These are phyloP conservation scores for Bryoglossum gracile DNA, from an alignment of 495 filamentous ascomycete genomes.

Conservation along the genomic window DNA sequence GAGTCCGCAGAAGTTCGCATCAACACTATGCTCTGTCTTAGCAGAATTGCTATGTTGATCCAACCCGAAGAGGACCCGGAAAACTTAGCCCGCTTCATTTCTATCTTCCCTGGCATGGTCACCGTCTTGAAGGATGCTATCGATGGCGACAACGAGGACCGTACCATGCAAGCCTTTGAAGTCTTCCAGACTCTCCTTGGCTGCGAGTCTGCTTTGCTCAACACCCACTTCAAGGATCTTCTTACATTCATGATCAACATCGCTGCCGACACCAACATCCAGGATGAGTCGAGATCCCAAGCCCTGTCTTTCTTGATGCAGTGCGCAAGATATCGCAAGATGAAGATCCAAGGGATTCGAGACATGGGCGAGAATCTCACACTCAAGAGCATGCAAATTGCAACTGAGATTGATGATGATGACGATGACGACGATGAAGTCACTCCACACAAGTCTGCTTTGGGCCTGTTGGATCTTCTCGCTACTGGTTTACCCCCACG, in stretches of 20 bases:
- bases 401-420: slow-evolving; percentile 68
- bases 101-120: slow-evolving; percentile 81
- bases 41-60: slow-evolving; percentile 78
- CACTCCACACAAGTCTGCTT: slow-evolving; percentile 78
- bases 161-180: slow-evolving; percentile 82
- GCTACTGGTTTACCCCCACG: slow-evolving; percentile 81
- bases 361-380: slow-evolving; percentile 79
- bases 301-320: slow-evolving; percentile 92
- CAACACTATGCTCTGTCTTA: slow-evolving; percentile 91
- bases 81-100: slow-evolving; percentile 64
- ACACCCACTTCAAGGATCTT: slow-evolving; percentile 80
- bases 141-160: slow-evolving; percentile 72
- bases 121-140: slow-evolving; percentile 78
- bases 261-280: slow-evolving; percentile 60
- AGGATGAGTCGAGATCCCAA: slow-evolving; percentile 81
- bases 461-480: slow-evolving; percentile 83
- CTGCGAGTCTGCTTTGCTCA: slow-evolving; percentile 78
- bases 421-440: slow-evolving; percentile 87
- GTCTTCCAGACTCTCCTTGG: slow-evolving; percentile 94
- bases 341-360: slow-evolving; percentile 85
- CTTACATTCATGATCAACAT: slow-evolving; percentile 92
- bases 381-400: slow-evolving; percentile 73
- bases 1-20: slow-evolving; percentile 87
- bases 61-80: slow-evolving; percentile 75
- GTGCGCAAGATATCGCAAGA: slow-evolving; percentile 80